Evolutionary conservation across 148 eudicot species (phyloP).

Genomic region (Fagopyrum tataricum): DNA sequence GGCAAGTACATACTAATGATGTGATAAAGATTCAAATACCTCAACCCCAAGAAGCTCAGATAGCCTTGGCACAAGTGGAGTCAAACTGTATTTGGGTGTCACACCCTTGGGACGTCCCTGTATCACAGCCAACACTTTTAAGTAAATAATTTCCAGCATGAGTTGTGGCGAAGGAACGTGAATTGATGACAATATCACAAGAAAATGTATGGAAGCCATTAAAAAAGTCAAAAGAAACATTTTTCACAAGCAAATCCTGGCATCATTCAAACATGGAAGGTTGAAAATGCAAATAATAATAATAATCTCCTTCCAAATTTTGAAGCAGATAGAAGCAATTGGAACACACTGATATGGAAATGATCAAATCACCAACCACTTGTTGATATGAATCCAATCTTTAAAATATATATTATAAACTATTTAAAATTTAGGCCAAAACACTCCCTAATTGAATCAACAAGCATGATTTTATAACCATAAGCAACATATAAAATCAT

Average conservation of each 20-base stretch:
- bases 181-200: too few species aligned
- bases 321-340: not conserved
- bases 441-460: not conserved
- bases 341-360: not conserved
- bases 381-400: not conserved
- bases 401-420: not conserved
- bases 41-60: conserved; percentile 59
- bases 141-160: not conserved
- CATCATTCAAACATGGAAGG: too few species aligned
- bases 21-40: conserved; percentile 20
- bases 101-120: conserved; percentile 82
- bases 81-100: conserved; percentile 71
- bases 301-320: not conserved
- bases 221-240: too few species aligned
- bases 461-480: not conserved
- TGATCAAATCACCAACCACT: not conserved
- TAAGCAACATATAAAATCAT: not conserved
- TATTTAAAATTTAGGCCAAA: not conserved
- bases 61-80: conserved; percentile 68
- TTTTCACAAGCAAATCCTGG: too few species aligned
- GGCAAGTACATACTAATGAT: not conserved
- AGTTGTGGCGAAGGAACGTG: not conserved
- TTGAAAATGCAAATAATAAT: too few species aligned
- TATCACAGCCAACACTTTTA: conserved; percentile 10
- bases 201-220: too few species aligned